Conservation (phyloP, 805 yeast genomes). For the Candida loeiensis region DNA sequence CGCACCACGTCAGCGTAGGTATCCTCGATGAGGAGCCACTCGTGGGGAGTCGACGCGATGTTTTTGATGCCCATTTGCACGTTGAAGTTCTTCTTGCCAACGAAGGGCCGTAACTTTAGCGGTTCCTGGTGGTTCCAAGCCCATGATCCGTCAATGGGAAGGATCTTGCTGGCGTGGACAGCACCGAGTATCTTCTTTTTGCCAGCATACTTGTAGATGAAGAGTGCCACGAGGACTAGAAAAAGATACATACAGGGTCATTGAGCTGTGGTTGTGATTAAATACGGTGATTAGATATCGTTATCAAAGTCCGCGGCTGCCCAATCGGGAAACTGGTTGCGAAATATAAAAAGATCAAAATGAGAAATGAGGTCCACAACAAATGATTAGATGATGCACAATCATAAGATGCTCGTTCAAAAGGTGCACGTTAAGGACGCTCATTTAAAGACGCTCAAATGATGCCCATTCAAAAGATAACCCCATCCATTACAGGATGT, state of each 20-base stretch:
- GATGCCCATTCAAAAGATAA: too few species aligned
- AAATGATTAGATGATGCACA: too few species aligned
- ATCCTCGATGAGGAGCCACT: conserved; percentile 60
- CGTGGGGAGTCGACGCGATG: conserved; percentile 37
- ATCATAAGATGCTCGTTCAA: not conserved
- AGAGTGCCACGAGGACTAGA: not conserved
- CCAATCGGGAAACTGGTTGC: conserved; percentile 1
- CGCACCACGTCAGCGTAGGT: conserved; percentile 49
- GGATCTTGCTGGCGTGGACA: conserved; percentile 8
- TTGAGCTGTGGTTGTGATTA: too few species aligned
- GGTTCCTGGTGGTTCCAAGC: conserved; percentile 3
- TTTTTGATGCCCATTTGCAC: conserved; percentile 34
- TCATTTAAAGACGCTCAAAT: too few species aligned
- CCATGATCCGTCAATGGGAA: conserved; percentile 23
- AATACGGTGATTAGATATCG: not conserved
- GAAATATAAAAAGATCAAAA: not conserved
- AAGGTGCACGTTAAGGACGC: not conserved
- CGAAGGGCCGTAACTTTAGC: conserved; percentile 30
- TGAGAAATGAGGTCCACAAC: not conserved
- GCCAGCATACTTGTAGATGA: not conserved
- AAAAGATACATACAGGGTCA: not conserved
- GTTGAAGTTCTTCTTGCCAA: conserved; percentile 32
- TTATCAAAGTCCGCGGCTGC: not conserved
- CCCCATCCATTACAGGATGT: too few species aligned
- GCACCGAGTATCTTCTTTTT: not conserved